phyloP scores from a whole-genome alignment of 2,329 filamentous ascomycete genomes.

The Fusarium multiceps region DNA sequence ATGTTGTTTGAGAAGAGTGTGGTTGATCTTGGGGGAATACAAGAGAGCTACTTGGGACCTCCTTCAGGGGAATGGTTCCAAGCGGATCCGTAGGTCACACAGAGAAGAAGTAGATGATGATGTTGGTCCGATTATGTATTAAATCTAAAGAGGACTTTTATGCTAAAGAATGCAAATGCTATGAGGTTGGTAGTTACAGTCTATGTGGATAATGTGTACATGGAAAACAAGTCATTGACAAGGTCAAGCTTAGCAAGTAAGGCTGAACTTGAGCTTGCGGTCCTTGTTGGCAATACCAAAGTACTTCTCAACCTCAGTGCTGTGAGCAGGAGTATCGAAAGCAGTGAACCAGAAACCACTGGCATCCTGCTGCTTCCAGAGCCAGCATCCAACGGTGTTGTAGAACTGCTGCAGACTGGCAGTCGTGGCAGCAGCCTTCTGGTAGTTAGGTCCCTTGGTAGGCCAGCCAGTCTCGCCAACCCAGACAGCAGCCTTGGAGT shows the following conservation, averaged over 20 bases:
- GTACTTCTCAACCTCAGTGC: constrained; percentile 41
- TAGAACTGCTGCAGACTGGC: constrained; percentile 37
- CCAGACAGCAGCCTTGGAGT: constrained; percentile 36
- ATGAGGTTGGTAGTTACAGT: background rate
- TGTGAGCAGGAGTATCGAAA: constrained; percentile 32
- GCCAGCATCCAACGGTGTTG: constrained; percentile 38
- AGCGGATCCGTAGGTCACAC: accelerated
- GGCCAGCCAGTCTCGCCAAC: constrained; percentile 44
- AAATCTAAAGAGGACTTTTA: background rate
- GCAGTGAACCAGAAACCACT: constrained; percentile 45
- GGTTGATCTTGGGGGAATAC: constrained; percentile 19
- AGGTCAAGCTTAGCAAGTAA: constrained; percentile 30
- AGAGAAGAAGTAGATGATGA: background rate
- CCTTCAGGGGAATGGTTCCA: background rate
- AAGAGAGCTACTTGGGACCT: constrained; percentile 33
- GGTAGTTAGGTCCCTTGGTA: constrained; percentile 33
- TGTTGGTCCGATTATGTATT: background rate
- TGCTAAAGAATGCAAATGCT: constrained; percentile 4
- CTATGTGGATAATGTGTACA: background rate
- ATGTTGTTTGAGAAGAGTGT: constrained; percentile 40
- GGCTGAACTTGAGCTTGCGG: constrained; percentile 42
- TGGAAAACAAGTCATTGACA: background rate
- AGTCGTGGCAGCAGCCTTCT: constrained; percentile 31
- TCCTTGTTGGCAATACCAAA: constrained; percentile 39
- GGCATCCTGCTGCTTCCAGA: constrained; percentile 32